Conservation (phyloP, 768 basidiomycete species). For the Tephrocybe sp. region DNA sequence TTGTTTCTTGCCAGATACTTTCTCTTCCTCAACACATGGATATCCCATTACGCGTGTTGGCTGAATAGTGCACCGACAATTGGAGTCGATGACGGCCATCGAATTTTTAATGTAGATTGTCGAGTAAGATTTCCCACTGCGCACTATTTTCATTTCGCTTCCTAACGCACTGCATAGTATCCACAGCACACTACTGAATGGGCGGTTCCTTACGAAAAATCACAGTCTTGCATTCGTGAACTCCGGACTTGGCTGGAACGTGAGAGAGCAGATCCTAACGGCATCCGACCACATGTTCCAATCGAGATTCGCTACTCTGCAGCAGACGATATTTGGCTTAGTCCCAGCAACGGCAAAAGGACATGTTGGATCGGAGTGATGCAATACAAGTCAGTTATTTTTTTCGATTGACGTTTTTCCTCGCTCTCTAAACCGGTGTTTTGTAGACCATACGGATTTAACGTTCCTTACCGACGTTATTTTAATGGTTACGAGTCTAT, state of each 20-base stretch:
- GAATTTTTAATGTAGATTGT: constrained; percentile 92
- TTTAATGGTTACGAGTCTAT: constrained; percentile 78
- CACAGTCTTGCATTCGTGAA: constrained; percentile 66
- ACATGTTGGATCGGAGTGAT: constrained; percentile 97
- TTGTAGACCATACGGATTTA: constrained; percentile 77
- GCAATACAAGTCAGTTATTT: constrained; percentile 83
- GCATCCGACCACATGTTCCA: constrained; percentile 87
- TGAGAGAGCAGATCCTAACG: constrained; percentile 65
- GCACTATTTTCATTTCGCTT: neutral
- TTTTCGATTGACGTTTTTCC: constrained; percentile 2
- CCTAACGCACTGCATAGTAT: constrained; percentile 46
- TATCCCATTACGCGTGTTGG: constrained; percentile 68
- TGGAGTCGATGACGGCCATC: constrained; percentile 73
- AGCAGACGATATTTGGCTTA: constrained; percentile 91
- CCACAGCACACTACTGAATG: constrained; percentile 95
- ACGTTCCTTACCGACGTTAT: constrained; percentile 75
- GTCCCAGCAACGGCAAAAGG: constrained; percentile 74
- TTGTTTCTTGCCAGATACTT: constrained; percentile 75
- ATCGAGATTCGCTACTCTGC: constrained; percentile 90
- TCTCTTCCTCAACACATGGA: constrained; percentile 57
- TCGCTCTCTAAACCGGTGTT: constrained; percentile 2
- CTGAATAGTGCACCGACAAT: constrained; percentile 51
- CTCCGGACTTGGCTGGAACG: constrained; percentile 67
- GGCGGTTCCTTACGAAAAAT: constrained; percentile 75
- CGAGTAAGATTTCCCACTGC: constrained; percentile 50